Evolutionary conservation across 768 basidiomycete species (phyloP).

Genomic region (Inosperma sp.): DNA sequence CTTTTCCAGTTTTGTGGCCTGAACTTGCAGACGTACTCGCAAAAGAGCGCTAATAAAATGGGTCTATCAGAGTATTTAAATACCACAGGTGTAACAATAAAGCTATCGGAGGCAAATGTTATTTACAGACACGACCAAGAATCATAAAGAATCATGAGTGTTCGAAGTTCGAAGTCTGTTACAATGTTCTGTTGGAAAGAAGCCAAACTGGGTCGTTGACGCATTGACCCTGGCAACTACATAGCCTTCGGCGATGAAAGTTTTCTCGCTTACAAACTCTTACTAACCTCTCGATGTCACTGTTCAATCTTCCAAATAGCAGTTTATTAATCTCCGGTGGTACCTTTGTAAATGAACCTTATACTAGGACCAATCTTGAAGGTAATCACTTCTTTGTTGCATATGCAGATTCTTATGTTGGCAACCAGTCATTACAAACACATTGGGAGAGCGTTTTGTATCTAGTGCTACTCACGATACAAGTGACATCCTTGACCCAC

Average conservation of each 20-base stretch:
- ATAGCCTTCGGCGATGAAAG: too few relatives aligned
- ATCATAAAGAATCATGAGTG: too few relatives aligned
- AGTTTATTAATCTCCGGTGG: background rate
- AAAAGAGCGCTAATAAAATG: background rate
- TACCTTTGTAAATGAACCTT: background rate
- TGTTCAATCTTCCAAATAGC: background rate
- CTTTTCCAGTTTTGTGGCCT: too few relatives aligned
- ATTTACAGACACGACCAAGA: too few relatives aligned
- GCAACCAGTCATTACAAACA: background rate
- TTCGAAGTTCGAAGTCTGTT: too few relatives aligned
- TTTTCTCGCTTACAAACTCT: too few relatives aligned
- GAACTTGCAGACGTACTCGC: background rate
- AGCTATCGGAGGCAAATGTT: too few relatives aligned
- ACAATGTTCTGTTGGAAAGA: too few relatives aligned
- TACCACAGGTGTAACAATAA: too few relatives aligned
- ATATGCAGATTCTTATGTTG: background rate
- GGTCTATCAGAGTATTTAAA: too few relatives aligned
- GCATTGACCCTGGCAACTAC: too few relatives aligned
- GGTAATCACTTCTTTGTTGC: background rate
- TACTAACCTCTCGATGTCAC: background rate
- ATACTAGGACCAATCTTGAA: background rate
- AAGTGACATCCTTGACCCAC: background rate
- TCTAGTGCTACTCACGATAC: background rate
- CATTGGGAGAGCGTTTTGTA: background rate
- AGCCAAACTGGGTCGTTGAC: too few relatives aligned